A percentile compares a stretch with the other conserved stretches of the same genome.
Conservation (phyloP, 371 early-diverging fungal species). For the Haplosporangium sp. region DNA sequence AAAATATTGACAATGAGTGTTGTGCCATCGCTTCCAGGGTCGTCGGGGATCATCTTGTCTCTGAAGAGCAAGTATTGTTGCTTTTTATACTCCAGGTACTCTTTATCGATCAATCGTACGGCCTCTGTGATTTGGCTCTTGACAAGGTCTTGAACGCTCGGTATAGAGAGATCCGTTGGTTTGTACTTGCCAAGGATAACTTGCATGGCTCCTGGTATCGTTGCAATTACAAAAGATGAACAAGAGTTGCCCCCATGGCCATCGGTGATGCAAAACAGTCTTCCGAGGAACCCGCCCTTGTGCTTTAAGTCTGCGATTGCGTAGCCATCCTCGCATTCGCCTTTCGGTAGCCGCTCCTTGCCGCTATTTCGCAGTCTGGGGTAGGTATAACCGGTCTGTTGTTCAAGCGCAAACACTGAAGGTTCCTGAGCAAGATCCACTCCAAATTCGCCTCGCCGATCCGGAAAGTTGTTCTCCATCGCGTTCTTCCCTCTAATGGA, state of each 20-base stretch:
- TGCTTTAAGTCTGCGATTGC: constrained; percentile 64
- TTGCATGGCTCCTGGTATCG: constrained; percentile 64
- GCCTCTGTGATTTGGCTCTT: constrained; percentile 63
- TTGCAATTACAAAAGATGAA: constrained; percentile 68
- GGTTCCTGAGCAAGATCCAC: constrained; percentile 39
- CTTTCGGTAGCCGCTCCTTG: constrained; percentile 67
- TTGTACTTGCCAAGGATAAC: constrained; percentile 61
- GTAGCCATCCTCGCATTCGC: constrained; percentile 72
- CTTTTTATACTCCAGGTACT: constrained; percentile 67
- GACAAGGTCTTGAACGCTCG: constrained; percentile 56
- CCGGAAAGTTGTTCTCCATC: constrained; percentile 41
- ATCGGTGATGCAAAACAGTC: constrained; percentile 71
- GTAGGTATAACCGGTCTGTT: constrained; percentile 74
- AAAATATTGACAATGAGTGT: constrained; percentile 82
- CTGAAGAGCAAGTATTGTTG: constrained; percentile 55
- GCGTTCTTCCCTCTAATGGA: constrained; percentile 21
- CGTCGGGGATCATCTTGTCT: constrained; percentile 40
- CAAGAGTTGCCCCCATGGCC: constrained; percentile 76
- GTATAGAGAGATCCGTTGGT: constrained; percentile 53
- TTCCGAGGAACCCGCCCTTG: constrained; percentile 56
- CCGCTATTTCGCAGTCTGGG: constrained; percentile 66
- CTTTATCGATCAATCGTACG: constrained; percentile 64
- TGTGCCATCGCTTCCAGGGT: constrained; percentile 84
- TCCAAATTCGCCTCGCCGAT: constrained; percentile 36
- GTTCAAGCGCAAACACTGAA: constrained; percentile 65